A percentile compares a stretch with the other conserved stretches of the same genome.
phyloP scores from a whole-genome alignment of 2,329 filamentous ascomycete species.

The Arthrobotrys pseudoclavata region DNA sequence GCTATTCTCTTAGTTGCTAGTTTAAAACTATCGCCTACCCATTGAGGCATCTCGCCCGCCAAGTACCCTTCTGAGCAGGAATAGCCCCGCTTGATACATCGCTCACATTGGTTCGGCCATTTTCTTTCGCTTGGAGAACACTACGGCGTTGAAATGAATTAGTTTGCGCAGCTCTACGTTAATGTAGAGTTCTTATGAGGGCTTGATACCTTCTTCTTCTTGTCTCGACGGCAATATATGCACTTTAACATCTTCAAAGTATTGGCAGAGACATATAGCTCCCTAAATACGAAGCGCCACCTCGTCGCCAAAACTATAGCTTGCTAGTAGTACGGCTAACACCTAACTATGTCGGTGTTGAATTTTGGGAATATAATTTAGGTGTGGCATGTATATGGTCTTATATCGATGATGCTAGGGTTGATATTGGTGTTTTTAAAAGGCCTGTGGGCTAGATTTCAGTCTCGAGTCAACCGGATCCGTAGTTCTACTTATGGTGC shows the following conservation, averaged over 20 bases:
- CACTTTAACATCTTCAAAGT: slow-evolving; percentile 8
- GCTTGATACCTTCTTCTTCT: background rate
- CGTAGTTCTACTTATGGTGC: no score
- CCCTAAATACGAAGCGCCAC: no score
- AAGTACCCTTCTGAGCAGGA: background rate
- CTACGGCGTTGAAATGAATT: background rate
- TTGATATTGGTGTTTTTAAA: no score
- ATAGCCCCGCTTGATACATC: background rate
- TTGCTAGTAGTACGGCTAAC: no score
- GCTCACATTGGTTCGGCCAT: background rate
- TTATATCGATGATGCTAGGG: no score
- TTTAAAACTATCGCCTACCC: background rate
- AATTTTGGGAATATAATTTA: no score
- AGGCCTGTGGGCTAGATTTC: no score
- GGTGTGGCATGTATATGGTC: no score
- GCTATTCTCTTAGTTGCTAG: background rate
- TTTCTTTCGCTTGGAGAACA: background rate
- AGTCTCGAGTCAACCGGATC: no score
- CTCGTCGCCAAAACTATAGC: no score
- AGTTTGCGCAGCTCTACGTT: background rate
- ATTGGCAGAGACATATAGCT: no score
- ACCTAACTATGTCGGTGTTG: no score
- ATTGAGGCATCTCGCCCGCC: background rate
- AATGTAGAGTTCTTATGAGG: background rate
- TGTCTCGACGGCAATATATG: slow-evolving; percentile 10